Conservation (phyloP, 1,284 basidiomycete species). For the Xanthoconium separans region DNA sequence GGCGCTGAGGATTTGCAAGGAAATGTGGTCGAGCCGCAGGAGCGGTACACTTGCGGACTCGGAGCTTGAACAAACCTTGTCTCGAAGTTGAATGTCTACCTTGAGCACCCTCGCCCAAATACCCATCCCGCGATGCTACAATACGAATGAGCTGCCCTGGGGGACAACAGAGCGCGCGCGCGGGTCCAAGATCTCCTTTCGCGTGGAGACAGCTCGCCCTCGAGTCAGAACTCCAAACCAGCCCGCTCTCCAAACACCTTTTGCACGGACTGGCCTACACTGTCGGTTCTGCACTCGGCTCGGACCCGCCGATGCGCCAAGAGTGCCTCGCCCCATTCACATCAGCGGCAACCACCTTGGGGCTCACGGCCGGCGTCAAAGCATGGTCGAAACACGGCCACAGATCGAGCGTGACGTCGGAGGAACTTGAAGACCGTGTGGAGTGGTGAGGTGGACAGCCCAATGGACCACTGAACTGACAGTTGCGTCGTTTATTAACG, state of each 20-base stretch:
- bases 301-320: conserved; percentile 37
- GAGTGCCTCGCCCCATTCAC: conserved; percentile 49
- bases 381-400: conserved; percentile 64
- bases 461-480: conserved; percentile 50
- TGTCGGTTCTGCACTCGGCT: conserved; percentile 55
- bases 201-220: conserved; percentile 3
- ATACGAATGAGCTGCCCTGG: conserved; percentile 42
- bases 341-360: conserved; percentile 41
- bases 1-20: too few relatives aligned
- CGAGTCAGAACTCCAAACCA: conserved; percentile 14
- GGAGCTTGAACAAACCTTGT: not conserved
- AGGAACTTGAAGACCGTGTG: too few relatives aligned
- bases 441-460: conserved; percentile 57
- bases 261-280: conserved; percentile 54
- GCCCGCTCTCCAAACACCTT: conserved; percentile 43
- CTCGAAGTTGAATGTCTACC: not conserved
- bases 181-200: conserved; percentile 17
- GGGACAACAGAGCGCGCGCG: conserved; percentile 38
- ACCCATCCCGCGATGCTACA: conserved; percentile 38
- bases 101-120: conserved; percentile 2
- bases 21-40: too few relatives aligned
- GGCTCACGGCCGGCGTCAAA: conserved; percentile 52
- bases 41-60: too few relatives aligned
- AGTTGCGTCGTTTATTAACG: too few relatives aligned
- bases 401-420: conserved; percentile 35